These are phyloP conservation scores for Themeda triandra DNA, from an alignment of 176 grass and related monocot genomes.

Conservation along the genomic window DNA sequence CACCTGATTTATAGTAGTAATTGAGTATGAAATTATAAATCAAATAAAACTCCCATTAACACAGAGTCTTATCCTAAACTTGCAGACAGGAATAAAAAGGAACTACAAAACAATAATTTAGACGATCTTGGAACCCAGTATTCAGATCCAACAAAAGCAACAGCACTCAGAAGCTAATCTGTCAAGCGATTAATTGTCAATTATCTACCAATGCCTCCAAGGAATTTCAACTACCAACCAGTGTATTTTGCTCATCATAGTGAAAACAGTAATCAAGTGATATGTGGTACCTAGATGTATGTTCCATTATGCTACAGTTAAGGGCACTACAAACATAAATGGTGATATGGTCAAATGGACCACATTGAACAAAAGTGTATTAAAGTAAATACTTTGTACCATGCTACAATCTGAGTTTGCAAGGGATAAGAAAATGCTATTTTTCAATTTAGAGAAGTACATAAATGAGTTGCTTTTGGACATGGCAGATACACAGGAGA, in stretches of 20 bases:
- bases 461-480: background rate
- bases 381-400: background rate
- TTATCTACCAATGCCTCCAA: background rate
- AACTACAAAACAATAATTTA: background rate
- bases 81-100: background rate
- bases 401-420: background rate
- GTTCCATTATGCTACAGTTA: background rate
- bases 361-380: background rate
- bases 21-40: background rate
- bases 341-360: background rate
- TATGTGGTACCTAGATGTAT: background rate
- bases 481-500: background rate
- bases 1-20: constrained; percentile 52
- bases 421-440: background rate
- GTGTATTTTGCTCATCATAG: background rate
- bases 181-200: background rate
- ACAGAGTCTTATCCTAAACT: background rate
- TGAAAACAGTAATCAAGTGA: background rate
- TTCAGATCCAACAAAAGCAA: background rate
- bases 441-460: background rate
- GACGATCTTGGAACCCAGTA: background rate
- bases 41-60: background rate
- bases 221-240: background rate
- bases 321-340: background rate
- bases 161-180: background rate